Evolutionary conservation across 352 stramenopile species (phyloP), one percentile per base, ranked within the genome.

Genomic region (Phytophthora citricola): DNA sequence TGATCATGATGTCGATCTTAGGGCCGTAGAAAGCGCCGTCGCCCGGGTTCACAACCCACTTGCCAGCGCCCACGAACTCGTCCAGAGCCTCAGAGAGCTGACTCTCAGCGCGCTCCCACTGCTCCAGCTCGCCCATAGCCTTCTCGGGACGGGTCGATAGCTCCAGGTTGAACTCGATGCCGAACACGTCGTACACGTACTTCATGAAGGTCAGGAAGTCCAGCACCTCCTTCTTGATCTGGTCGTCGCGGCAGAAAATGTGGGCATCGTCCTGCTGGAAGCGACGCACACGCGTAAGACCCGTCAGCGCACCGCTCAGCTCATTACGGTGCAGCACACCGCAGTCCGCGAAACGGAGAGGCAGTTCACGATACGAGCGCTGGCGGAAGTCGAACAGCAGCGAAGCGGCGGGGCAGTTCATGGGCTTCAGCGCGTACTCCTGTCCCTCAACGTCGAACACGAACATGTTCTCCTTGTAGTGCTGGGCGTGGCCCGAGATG

Each of bases 381-480:
- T 98, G 85, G 40, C 87, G 73, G 70, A 97, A 91, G 51, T 80
- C 90, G 82, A 99, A 99, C 89, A 99, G 98, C 22, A 99, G 74
- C 75, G 97, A 99, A 58, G 99, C 97, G n/a, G 94, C 97, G 27
- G 97, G 97, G 78, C 97, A 99, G 81, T 99, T 99, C 97, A 99
- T 99, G 39, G 97, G 97, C 82, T 99, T 99, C 66, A 99, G 93
- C n/a, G 92, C 90, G 73, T 91, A 97, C 71, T 97, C 87, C 58
- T 97, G 84, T 52, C 94, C 93, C 67, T 99, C 97, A 4, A 98
- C 96, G 49, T 99, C 91, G 61, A 99, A 99, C 41, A 96, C 90
- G 74, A 99, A 99, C 97, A 99, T 99, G 77, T 97, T 92, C 50
- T 99, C 96, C 77, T 98, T 98, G 90, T 99, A 99, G 83, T 99